Evolutionary conservation across 495 filamentous ascomycete species (phyloP), one percentile per base, ranked within the genome.

Genomic region (Durotheca rogersii): DNA sequence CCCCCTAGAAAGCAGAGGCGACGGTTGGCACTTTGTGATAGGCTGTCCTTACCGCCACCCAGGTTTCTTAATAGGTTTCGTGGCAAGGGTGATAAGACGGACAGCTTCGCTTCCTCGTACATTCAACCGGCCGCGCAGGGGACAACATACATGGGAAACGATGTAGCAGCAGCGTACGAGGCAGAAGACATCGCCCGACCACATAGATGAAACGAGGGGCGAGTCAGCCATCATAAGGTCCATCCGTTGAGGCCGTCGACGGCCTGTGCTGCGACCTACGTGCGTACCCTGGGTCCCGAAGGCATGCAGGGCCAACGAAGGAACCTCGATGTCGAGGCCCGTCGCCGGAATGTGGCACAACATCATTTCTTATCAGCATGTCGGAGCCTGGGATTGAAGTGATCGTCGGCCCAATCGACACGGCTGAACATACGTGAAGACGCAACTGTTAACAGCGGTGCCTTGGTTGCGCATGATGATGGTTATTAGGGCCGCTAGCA

Each of bases 361-460:
- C 56, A 27, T 4, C 53, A 44, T 54, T 47, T 41, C 36, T 46
- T 54, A 59, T 54, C 50, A 54, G 50, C 34, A 45, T 53, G 46
- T 58, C 35, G 49, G 40, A 35, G 21, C 20, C 31, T 53, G 35
- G 45, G 45, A 49, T 58, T 49, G 23, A 49, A 53, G 53, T 37
- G 23, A 53, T 45, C 39, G 10, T 49, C 30, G 46, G 51, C 56
- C 56, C 56, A 59, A 59, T 59, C 50, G 56, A 39, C 50, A 59
- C 50, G 56, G 56, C 56, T 59, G 17, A 34, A 29, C 5, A 31
- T 32, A 10, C 30, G 4, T 21, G n/a, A n/a, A n/a, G n/a, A n/a
- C n/a, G n/a, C n/a, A n/a, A 25, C 49, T 39, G 49, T 32, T 45
- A 47, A 19, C 39, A 52, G 47, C 25, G 17, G 16, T 27, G 9